A percentile compares a stretch with the other conserved stretches of the same genome.
Evolutionary conservation across 495 filamentous ascomycete species (phyloP).

Genomic region (Xylaria curta): DNA sequence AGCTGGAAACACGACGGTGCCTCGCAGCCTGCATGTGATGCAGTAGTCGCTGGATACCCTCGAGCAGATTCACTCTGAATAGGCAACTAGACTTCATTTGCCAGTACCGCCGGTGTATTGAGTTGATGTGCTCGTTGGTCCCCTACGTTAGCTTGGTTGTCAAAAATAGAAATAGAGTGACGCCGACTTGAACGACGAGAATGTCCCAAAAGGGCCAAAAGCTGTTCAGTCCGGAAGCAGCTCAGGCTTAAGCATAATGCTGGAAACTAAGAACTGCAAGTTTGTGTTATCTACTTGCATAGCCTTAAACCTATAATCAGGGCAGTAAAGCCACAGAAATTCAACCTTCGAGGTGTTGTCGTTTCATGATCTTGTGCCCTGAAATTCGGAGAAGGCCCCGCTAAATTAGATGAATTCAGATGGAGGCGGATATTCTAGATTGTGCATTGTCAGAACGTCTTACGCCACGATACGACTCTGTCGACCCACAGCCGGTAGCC

Average conservation of each 20-base stretch:
- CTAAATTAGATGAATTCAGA: conserved; percentile 20
- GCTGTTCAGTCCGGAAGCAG: background rate
- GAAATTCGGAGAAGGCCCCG: conserved; percentile 10
- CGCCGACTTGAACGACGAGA: background rate
- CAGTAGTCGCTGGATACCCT: conserved; percentile 29
- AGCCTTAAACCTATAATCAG: background rate
- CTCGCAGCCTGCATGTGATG: conserved; percentile 30
- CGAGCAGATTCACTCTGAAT: background rate
- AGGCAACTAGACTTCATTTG: conserved; percentile 2
- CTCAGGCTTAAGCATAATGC: background rate
- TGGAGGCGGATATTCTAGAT: conserved; percentile 2
- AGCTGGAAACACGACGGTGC: conserved; percentile 25
- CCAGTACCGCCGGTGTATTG: background rate
- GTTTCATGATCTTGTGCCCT: conserved; percentile 5
- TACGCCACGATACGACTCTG: conserved; percentile 17
- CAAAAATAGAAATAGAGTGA: conserved; percentile 21
- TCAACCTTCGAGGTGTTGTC: background rate
- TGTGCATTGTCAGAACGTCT: conserved; percentile 15
- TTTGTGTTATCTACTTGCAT: background rate
- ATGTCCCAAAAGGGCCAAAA: background rate
- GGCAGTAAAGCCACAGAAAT: background rate
- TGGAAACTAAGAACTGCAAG: no score
- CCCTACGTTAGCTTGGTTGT: conserved; percentile 3
- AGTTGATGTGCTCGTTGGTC: background rate
- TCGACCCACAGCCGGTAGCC: conserved; percentile 2